These are phyloP conservation scores for Lactarius indigo DNA, from an alignment of 768 basidiomycete genomes.

Conservation along the genomic window DNA sequence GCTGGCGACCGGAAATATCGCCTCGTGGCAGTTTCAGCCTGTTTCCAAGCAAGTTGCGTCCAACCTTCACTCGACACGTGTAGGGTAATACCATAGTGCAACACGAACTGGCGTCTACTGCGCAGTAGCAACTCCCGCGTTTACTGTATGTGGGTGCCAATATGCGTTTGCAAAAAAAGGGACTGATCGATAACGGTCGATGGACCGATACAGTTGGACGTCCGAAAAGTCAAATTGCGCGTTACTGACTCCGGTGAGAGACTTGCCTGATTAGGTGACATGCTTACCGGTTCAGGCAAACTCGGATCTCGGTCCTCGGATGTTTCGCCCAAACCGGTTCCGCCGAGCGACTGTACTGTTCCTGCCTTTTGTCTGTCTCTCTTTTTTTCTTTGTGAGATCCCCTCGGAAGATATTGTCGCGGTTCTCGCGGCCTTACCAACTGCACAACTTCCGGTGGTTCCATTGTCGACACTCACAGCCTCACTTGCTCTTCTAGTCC, in stretches of 20 bases:
- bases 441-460: neutral
- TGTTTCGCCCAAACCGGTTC: neutral
- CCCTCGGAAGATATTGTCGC: neutral
- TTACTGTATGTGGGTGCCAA: neutral
- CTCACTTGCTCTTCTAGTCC: neutral
- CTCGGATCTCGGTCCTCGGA: neutral
- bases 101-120: neutral
- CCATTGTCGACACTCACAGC: neutral
- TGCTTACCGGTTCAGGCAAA: constrained; percentile 7
- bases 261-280: constrained; percentile 1
- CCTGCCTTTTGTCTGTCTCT: neutral
- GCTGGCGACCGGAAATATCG: neutral
- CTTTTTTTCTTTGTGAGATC: neutral
- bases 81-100: neutral
- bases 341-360: neutral
- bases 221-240: neutral
- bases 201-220: neutral
- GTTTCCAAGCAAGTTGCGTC: neutral
- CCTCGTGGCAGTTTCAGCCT: neutral
- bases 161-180: neutral
- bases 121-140: neutral
- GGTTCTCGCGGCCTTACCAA: neutral
- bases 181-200: neutral
- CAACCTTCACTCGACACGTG: neutral
- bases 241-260: neutral